phyloP scores from a whole-genome alignment of 2,329 filamentous ascomycete genomes.

The Metarhizium guizhouense region DNA sequence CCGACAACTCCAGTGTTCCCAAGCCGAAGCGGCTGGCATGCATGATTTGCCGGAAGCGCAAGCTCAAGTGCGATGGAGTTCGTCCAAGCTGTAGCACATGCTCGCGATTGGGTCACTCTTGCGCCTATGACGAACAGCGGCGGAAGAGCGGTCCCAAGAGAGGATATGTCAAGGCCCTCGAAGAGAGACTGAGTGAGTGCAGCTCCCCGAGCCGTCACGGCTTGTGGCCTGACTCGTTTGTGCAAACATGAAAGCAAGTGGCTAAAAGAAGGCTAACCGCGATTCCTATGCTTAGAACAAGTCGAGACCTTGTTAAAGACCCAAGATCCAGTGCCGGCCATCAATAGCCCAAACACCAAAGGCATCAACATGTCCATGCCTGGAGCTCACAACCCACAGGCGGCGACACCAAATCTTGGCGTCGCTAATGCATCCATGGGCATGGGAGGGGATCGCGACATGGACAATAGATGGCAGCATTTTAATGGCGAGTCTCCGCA shows the following conservation, averaged over 20 bases:
- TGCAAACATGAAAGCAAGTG: not conserved
- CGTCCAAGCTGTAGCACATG: slow-evolving; percentile 85
- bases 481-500: slow-evolving; percentile 46
- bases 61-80: slow-evolving; percentile 79
- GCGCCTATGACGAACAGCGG: slow-evolving; percentile 84
- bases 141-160: slow-evolving; percentile 92
- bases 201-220: not conserved
- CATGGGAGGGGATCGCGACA: slow-evolving; percentile 37
- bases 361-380: slow-evolving; percentile 18
- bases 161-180: slow-evolving; percentile 88
- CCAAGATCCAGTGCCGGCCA: slow-evolving; percentile 37
- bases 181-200: slow-evolving; percentile 76
- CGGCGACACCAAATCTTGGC: slow-evolving; percentile 19
- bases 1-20: slow-evolving; percentile 51
- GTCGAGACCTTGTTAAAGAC: slow-evolving; percentile 85
- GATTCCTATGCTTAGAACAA: slow-evolving; percentile 53
- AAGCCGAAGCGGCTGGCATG: slow-evolving; percentile 92
- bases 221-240: not conserved
- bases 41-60: slow-evolving; percentile 86
- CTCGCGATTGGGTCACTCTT: slow-evolving; percentile 74
- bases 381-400: slow-evolving; percentile 13
- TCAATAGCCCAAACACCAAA: slow-evolving; percentile 19
- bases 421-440: slow-evolving; percentile 37
- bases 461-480: slow-evolving; percentile 45
- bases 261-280: slow-evolving; percentile 2